These are phyloP conservation scores for Clohesyomyces aquaticus DNA, from an alignment of 495 filamentous ascomycete genomes.

Conservation along the genomic window DNA sequence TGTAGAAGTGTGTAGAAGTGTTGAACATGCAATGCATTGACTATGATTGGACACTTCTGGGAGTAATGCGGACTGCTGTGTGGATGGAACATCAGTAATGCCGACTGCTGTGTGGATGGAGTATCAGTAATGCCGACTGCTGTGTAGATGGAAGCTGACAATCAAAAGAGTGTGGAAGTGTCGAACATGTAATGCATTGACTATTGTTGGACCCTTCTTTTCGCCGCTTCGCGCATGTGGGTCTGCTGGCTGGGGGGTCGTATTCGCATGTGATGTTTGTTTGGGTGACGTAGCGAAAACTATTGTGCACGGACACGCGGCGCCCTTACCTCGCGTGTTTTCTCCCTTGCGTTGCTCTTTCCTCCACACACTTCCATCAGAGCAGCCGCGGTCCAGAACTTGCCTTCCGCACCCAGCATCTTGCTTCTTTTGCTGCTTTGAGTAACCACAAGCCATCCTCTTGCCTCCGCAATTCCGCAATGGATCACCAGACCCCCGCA, in stretches of 20 bases:
- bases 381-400: neutral
- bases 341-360: neutral
- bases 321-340: neutral
- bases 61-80: neutral
- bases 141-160: too few relatives aligned
- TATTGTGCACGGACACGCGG: neutral
- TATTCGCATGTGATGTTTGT: neutral
- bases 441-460: neutral
- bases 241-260: neutral
- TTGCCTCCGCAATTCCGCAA: neutral
- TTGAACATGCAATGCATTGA: neutral
- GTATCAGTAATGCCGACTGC: too few relatives aligned
- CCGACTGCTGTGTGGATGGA: neutral
- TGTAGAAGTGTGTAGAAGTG: neutral
- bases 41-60: neutral
- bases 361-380: conserved; percentile 6
- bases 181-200: neutral
- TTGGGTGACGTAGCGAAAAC: neutral
- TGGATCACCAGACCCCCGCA: conserved; percentile 2
- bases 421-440: neutral
- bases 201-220: neutral
- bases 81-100: neutral
- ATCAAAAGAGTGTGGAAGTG: neutral
- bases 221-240: too few relatives aligned
- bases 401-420: neutral